phyloP scores from a whole-genome alignment of 352 stramenopile genomes.

The Plasmopara muralis region DNA sequence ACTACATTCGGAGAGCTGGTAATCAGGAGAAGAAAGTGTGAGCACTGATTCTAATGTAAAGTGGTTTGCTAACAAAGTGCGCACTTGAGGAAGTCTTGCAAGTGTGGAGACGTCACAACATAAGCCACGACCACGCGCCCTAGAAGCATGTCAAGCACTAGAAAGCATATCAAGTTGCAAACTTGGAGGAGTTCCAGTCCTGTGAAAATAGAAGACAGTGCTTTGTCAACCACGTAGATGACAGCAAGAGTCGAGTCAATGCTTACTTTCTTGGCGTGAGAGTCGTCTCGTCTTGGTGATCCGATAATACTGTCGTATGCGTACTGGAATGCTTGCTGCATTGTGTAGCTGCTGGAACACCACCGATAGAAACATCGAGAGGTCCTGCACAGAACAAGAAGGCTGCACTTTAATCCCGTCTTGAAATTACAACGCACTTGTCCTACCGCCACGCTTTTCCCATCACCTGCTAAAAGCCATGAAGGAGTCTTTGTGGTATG shows the following conservation, averaged over 20 bases:
- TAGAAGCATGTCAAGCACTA: slow-evolving; percentile 27
- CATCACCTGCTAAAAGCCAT: slow-evolving; percentile 22
- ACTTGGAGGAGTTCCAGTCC: slow-evolving; percentile 23
- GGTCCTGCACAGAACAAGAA: slow-evolving; percentile 22
- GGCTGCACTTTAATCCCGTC: slow-evolving; percentile 3
- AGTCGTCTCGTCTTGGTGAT: slow-evolving; percentile 14
- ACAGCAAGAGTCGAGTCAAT: neutral
- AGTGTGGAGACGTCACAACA: slow-evolving; percentile 5
- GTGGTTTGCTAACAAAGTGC: neutral
- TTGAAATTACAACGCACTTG: neutral
- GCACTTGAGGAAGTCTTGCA: slow-evolving; percentile 17
- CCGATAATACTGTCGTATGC: slow-evolving; percentile 23
- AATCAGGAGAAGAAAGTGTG: neutral
- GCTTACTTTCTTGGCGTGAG: slow-evolving; percentile 31
- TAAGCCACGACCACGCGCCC: slow-evolving; percentile 16
- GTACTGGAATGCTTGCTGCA: slow-evolving; percentile 21
- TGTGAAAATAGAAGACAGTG: slow-evolving; percentile 6
- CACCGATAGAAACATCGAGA: slow-evolving; percentile 36
- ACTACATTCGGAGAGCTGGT: slow-evolving; percentile 27
- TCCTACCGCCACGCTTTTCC: slow-evolving; percentile 33
- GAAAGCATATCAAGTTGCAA: slow-evolving; percentile 30
- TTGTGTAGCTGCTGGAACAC: slow-evolving; percentile 27
- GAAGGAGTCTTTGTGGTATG: slow-evolving; percentile 9
- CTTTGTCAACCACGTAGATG: slow-evolving; percentile 1
- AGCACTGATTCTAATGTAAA: neutral